Evolutionary conservation across 495 filamentous ascomycete genomes (phyloP), one percentile per base, ranked within the genome.

Genomic region (Lepidopterella palustris): DNA sequence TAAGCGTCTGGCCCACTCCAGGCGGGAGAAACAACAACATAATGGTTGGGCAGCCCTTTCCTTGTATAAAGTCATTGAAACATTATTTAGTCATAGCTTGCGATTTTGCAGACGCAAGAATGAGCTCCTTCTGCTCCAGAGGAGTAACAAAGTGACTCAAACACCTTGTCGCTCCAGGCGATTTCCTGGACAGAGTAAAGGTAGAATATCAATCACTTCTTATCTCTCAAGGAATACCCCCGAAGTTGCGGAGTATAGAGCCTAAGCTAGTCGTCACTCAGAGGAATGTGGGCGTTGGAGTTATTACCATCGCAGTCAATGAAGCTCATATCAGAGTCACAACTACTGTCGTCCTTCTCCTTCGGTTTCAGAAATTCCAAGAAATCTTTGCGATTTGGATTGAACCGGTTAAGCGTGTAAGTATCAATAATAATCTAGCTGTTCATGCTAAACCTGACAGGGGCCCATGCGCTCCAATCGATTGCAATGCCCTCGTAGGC

Each of bases 61-160:
- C 79, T 53, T 76, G 73, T 62, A 82, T 81, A 8, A 79, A 73
- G 32, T 76, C 71, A 64, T 81, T 79, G 64, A 82, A 81, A 11
- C 49, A 32, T 3, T 55, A 47, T 31, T 70, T 69, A 24, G 74
- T 65, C 15, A 60, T 55, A 15, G 74, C 71, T 20, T 79, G 78
- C 58, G 72, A 77, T 31, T 71, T 58, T 8, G 71, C 68, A 53
- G 80, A 77, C 5, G 78, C 76, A 20, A 81, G 72, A 49, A 78
- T 74, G 28, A 78, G 69, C 28, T 74, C 69, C 58, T 78, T 79
- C 40, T 73, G 67, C 15, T 72, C 68, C 15, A 49, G 27, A 1
- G 70, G 70, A 21, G 76, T 57, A 18, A 79, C 73, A 2, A n/a
- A 78, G 68, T 50, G 54, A 68, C 15, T 74, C 71, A 54, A 78